Evolutionary conservation across 768 basidiomycete genomes (phyloP).

Genomic region (Boletus tomentosulus): DNA sequence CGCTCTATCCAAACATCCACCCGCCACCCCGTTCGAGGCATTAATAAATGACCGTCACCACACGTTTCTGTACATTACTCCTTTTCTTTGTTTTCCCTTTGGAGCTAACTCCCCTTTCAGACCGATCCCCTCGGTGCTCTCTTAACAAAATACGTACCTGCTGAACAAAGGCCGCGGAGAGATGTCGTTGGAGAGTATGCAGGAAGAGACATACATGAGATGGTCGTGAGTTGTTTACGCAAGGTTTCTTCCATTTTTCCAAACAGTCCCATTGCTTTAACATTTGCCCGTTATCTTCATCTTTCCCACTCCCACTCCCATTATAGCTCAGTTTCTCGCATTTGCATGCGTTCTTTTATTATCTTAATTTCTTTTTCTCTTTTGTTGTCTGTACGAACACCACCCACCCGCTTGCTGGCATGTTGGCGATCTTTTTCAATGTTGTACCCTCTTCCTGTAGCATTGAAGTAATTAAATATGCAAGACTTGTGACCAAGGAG

Average conservation of each 20-base stretch:
- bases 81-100: background rate
- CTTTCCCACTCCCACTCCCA: conserved; percentile 12
- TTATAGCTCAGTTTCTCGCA: conserved; percentile 19
- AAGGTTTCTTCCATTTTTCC: conserved; percentile 10
- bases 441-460: conserved; percentile 22
- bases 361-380: conserved; percentile 14
- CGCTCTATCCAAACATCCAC: conserved; percentile 3
- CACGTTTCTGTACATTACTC: conserved; percentile 2
- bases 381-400: conserved; percentile 24
- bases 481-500: background rate
- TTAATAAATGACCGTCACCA: conserved; percentile 2
- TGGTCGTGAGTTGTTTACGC: conserved; percentile 59
- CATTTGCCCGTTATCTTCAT: conserved; percentile 3
- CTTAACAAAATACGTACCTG: conserved; percentile 79
- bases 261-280: background rate
- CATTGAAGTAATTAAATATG: conserved; percentile 17
- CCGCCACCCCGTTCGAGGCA: conserved; percentile 6
- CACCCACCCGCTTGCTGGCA: conserved; percentile 1
- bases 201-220: conserved; percentile 65
- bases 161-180: conserved; percentile 68
- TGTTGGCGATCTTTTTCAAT: conserved; percentile 12
- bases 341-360: conserved; percentile 18
- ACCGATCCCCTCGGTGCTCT: conserved; percentile 81
- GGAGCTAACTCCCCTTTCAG: conserved; percentile 36
- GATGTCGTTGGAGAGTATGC: conserved; percentile 75